A percentile compares a stretch with the other conserved stretches of the same genome.
Conservation (phyloP, 2,329 filamentous ascomycete genomes). For the Meredithiella fracta region DNA sequence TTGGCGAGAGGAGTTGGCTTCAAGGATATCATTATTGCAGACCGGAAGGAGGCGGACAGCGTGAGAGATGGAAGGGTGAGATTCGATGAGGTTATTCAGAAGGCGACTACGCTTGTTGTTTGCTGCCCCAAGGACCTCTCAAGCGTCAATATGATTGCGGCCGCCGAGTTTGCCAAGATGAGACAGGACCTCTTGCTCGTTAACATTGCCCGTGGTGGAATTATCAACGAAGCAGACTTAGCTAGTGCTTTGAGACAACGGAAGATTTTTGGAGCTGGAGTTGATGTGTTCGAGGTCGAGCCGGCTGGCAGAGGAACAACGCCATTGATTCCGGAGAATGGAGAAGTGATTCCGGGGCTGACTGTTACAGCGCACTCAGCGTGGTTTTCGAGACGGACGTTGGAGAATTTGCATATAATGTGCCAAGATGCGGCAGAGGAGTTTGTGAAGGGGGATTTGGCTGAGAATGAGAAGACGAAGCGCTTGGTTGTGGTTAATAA, state of each 20-base stretch:
- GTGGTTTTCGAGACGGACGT: slow-evolving; percentile 9
- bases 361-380: slow-evolving; percentile 8
- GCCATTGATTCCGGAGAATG: slow-evolving; percentile 9
- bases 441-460: slow-evolving; percentile 3
- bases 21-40: slow-evolving; percentile 16
- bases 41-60: slow-evolving; percentile 15
- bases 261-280: slow-evolving; percentile 22
- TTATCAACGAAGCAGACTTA: slow-evolving; percentile 23
- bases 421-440: slow-evolving; percentile 2
- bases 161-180: slow-evolving; percentile 16
- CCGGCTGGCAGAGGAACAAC: slow-evolving; percentile 15
- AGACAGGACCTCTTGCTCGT: slow-evolving; percentile 18
- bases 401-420: slow-evolving; percentile 5
- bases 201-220: slow-evolving; percentile 22
- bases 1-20: slow-evolving; percentile 17
- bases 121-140: slow-evolving; percentile 17
- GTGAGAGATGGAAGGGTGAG: slow-evolving; percentile 11
- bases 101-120: slow-evolving; percentile 18
- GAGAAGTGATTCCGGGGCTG: slow-evolving; percentile 7
- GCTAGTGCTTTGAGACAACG: slow-evolving; percentile 20
- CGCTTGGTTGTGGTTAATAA: slow-evolving; percentile 8
- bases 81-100: slow-evolving; percentile 17
- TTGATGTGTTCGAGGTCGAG: slow-evolving; percentile 22
- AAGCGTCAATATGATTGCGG: slow-evolving; percentile 16
- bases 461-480: background rate